Evolutionary conservation across 495 filamentous ascomycete genomes (phyloP).

Genomic region (Penicillium daleae): DNA sequence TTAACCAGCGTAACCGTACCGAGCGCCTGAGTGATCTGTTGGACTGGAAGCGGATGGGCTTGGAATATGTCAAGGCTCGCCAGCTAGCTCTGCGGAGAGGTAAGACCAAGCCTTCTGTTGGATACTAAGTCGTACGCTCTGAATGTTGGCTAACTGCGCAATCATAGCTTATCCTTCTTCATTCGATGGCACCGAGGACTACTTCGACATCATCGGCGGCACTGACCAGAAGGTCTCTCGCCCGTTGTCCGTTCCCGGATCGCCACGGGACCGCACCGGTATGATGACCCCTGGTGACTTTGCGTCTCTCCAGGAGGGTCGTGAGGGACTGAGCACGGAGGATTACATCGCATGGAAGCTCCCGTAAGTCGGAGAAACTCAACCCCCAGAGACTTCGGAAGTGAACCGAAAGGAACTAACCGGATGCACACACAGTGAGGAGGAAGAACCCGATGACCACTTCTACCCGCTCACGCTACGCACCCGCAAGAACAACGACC

Average conservation of each 20-base stretch:
- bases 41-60: conserved; percentile 99
- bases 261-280: conserved; percentile 84
- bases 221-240: conserved; percentile 91
- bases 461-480: conserved; percentile 85
- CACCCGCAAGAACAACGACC: conserved; percentile 45
- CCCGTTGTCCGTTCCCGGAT: conserved; percentile 91
- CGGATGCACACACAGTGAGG: conserved; percentile 64
- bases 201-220: conserved; percentile 81
- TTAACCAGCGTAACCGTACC: conserved; percentile 98
- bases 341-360: conserved; percentile 98
- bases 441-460: conserved; percentile 94
- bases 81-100: conserved; percentile 87
- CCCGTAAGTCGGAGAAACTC: conserved; percentile 68
- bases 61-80: conserved; percentile 98
- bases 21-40: conserved; percentile 92
- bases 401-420: neutral
- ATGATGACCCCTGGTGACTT: conserved; percentile 99
- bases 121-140: too few relatives aligned
- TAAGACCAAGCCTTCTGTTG: too few relatives aligned
- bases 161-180: conserved; percentile 87
- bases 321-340: conserved; percentile 91
- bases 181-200: conserved; percentile 76
- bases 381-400: neutral
- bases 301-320: conserved; percentile 90
- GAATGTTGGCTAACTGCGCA: too few relatives aligned